Conservation (phyloP, 2,329 filamentous ascomycete species). For the Arthroderma sp. region DNA sequence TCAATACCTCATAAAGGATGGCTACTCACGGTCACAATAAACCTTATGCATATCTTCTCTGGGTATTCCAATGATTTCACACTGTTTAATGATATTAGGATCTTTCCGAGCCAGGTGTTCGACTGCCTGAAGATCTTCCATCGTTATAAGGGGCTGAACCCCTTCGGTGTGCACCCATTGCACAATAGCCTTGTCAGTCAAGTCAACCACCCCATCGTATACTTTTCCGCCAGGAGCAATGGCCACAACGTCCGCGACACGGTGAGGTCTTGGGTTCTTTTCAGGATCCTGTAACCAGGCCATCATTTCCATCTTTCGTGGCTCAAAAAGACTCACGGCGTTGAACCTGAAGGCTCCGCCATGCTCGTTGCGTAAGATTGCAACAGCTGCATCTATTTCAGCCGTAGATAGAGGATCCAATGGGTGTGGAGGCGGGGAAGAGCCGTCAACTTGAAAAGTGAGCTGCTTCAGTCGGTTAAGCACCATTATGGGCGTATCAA, state of each 20-base stretch:
- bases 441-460: slow-evolving; percentile 47
- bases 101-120: slow-evolving; percentile 65
- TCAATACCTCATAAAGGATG: not conserved
- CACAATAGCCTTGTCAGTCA: slow-evolving; percentile 52
- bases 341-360: slow-evolving; percentile 62
- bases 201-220: slow-evolving; percentile 68
- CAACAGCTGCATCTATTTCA: slow-evolving; percentile 62
- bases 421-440: slow-evolving; percentile 48
- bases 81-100: slow-evolving; percentile 81
- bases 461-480: slow-evolving; percentile 52
- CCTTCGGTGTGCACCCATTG: slow-evolving; percentile 64
- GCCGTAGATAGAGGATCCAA: slow-evolving; percentile 60
- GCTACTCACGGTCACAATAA: slow-evolving; percentile 61
- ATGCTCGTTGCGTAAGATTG: slow-evolving; percentile 55
- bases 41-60: slow-evolving; percentile 84
- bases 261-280: slow-evolving; percentile 47
- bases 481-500: slow-evolving; percentile 33
- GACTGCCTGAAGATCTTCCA: slow-evolving; percentile 75
- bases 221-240: slow-evolving; percentile 68
- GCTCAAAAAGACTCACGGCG: slow-evolving; percentile 72
- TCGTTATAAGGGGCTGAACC: slow-evolving; percentile 78
- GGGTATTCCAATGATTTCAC: slow-evolving; percentile 66
- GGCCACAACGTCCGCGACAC: slow-evolving; percentile 70
- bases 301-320: slow-evolving; percentile 71
- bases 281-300: slow-evolving; percentile 59